Evolutionary conservation across 768 basidiomycete genomes (phyloP), one percentile per base, ranked within the genome.

Genomic region (Gautieria morchelliformis): DNA sequence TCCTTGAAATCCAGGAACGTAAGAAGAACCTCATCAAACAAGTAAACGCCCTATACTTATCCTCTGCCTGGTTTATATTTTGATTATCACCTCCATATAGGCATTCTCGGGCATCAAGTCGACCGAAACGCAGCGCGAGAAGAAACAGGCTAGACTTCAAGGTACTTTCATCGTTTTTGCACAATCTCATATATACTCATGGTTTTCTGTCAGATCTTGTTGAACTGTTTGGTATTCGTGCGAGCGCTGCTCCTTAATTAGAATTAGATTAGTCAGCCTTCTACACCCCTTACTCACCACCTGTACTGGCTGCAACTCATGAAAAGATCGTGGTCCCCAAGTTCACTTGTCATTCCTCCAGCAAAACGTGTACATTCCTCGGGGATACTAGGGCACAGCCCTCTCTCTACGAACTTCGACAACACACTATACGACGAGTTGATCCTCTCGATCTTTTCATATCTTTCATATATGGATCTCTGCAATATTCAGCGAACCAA

Each of bases 91-190:
- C 12, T 24, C 39, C 32, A 48, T 49, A 33, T 58, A 93, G 89
- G 91, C 92, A 0, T 93, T 93, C 68, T 87, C 89, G 37, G 91
- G 89, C 0, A 87, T 83, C 65, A 85, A 85, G 63, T 77, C 76
- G 42, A 84, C 76, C 9, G 90, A 93, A 64, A 89, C 84, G 0
- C 81, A 78, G 56, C 79, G 84, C 35, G 81, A 89, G 62, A 87
- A 82, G 70, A 83, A 82, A 66, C 85, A 93, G 69, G 89, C 90
- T 2, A 78, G 89, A 60, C 70, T 92, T 42, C 86, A 91, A 77
- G 90, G 90, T 83, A 56, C 53, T 71, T 64, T 32, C 9, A 17
- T 27, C 17, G 39, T 47, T 39, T 37, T 55, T 58, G 57, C 19
- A 32, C 46, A 45, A 14, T n/a, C 39, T 17, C 41, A 44, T 52